These are phyloP conservation scores for Uronychia binucleata DNA, from an alignment of 73 alveolate genomes.

Conservation along the genomic window DNA sequence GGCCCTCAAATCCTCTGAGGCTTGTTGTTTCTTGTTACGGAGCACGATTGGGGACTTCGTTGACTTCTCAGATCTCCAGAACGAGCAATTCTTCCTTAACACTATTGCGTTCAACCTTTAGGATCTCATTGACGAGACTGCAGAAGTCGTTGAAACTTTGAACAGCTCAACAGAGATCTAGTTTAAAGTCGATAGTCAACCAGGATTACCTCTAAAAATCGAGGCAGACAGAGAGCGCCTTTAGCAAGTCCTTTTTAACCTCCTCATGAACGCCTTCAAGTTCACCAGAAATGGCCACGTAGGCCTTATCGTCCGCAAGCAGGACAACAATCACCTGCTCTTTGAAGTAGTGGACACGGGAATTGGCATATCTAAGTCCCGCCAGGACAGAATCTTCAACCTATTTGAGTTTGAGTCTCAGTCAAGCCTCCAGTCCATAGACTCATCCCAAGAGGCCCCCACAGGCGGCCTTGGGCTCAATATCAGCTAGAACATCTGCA, in stretches of 20 bases:
- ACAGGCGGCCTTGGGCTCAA: constrained; percentile 1
- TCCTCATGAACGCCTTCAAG: background rate
- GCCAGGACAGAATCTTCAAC: background rate
- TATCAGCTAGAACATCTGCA: background rate
- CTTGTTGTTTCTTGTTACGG: background rate
- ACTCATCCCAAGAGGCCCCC: background rate
- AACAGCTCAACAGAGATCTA: background rate
- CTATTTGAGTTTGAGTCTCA: background rate
- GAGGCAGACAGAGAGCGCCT: constrained; percentile 3
- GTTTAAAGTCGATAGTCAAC: background rate
- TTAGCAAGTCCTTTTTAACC: background rate
- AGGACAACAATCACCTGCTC: background rate
- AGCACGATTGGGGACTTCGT: background rate
- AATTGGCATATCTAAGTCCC: background rate
- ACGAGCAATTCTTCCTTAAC: background rate
- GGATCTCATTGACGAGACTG: background rate
- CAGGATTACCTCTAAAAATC: background rate
- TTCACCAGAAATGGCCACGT: background rate
- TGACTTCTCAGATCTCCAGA: background rate
- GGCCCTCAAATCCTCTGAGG: background rate
- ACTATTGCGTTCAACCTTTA: background rate
- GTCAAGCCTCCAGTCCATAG: background rate
- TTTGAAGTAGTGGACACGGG: constrained; percentile 1
- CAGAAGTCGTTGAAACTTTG: background rate
- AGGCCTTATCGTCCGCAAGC: background rate